Conservation (phyloP, 768 basidiomycete genomes). For the Rubroboletus satanas region DNA sequence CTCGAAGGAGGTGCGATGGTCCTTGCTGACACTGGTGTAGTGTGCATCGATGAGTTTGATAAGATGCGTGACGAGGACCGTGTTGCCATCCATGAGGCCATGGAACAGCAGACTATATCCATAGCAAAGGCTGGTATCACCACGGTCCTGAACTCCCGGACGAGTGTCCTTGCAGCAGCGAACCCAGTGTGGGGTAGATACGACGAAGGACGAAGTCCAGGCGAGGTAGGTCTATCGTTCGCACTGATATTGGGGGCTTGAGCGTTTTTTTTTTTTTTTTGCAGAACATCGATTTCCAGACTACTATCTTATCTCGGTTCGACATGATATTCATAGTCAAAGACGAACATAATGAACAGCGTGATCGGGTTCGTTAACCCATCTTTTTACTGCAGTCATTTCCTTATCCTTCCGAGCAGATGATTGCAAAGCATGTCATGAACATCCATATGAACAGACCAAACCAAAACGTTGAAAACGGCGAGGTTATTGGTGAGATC, state of each 20-base stretch:
- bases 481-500: constrained; percentile 79
- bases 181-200: constrained; percentile 98
- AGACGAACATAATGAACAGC: constrained; percentile 93
- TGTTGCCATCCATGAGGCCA: constrained; percentile 98
- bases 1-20: constrained; percentile 99
- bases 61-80: constrained; percentile 99
- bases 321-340: constrained; percentile 99
- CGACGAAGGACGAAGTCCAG: constrained; percentile 93
- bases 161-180: constrained; percentile 93
- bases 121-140: constrained; percentile 99
- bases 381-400: not conserved
- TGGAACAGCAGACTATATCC: constrained; percentile 99
- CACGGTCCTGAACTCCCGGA: constrained; percentile 92
- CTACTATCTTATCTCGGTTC: constrained; percentile 95
- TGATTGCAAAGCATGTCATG: constrained; percentile 97
- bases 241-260: not conserved
- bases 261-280: not conserved
- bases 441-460: constrained; percentile 97
- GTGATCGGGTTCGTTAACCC: constrained; percentile 67
- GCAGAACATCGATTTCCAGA: constrained; percentile 94
- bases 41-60: constrained; percentile 99
- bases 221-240: constrained; percentile 56
- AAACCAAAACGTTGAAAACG: constrained; percentile 55
- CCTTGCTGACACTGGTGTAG: constrained; percentile 94
- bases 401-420: constrained; percentile 41